Evolutionary conservation across 371 early-diverging fungal genomes (phyloP), one percentile per base, ranked within the genome.

Genomic region (Apophysomyces variabilis): DNA sequence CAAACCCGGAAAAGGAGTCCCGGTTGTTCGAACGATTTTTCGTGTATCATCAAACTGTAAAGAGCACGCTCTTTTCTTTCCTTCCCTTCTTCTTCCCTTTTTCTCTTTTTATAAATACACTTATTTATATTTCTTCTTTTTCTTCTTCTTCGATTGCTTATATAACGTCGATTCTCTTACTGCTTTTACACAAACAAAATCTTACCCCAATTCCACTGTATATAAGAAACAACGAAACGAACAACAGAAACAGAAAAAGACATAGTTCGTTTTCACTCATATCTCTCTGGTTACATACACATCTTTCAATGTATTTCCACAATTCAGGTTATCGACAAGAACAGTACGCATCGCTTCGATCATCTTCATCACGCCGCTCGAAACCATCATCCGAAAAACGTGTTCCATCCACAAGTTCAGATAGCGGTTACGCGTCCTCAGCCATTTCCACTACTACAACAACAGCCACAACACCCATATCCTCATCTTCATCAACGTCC

Each of bases 361-460:
- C 54, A 50, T 43, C 43, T 4, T 43, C 43, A 43, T 50, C 54
- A 50, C 54, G 21, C 21, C 54, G 54, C 21, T n/a, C 54, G 32
- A n/a, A 26, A n/a, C 1, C 66, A 57, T 7, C 58, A 54, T 41
- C 60, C 58, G 57, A 67, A 61, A 45, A 64, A 65, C 54, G 62
- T 39, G 56, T 35, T 67, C 58, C 54, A 50, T 50, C 54, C 69
- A 71, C 62, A 70, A 69, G 39, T 59, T 69, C 72, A 50, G 81
- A 81, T 57, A 81, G 81, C 56, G 78, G 78, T 32, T 81, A 81
- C 32, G 68, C 66, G 5, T 81, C 81, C 0, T 72, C 76, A 0
- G 64, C 77, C 5, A 76, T 75, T 37, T 70, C 75, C 11, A 64
- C 65, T 73, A 1, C 21, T 50, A 50, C 54, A n/a, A 46, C 46